Evolutionary conservation across 148 eudicot species (phyloP), one percentile per base, ranked within the genome.

Genomic region (Camellia japonica): DNA sequence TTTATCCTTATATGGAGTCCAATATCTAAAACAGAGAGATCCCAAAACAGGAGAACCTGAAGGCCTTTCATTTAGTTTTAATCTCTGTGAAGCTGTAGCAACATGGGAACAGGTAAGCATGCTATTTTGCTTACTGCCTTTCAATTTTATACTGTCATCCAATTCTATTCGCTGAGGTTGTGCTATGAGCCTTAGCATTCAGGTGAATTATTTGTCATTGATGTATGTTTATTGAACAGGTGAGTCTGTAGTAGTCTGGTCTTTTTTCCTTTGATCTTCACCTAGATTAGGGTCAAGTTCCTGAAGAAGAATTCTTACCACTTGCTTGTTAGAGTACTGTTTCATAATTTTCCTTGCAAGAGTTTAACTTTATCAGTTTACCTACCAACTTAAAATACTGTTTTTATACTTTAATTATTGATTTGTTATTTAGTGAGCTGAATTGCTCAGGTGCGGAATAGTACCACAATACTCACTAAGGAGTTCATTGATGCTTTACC

Each of bases 81-180:
- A 96, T 82, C 88, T 96, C 60, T 96, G 99, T 83, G 99, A 96
- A 91, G 98, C 99, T 77, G 91, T 96, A 81, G 97, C 99, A 64
- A 96, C 94, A 52, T 96, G 99, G 99, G 98, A 96, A 81, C 95
- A 92, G 95, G 99, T 95, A 79, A 84, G 86, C 54, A 19, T 44
- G 80, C 71, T 76, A 56, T 42, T 78, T 82, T 67, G 51, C 65
- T 18, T 9, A 23, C 14, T 44, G 2, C 38, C 13, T 46, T 47
- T 49, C 63, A 61, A 11, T 80, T 3, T 71, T 13, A 7, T 58
- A n/a, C 12, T 58, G 42, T 11, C 44, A 60, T 51, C 46, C 72
- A 77, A 65, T 63, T 76, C 46, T 56, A 38, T 55, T 62, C 63
- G 56, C 23, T 77, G 49, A 38, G 71, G 42, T 63, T 14, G 19